Base-by-base conservation (phyloP, 2,329 filamentous ascomycete species). In the Sporothrix globosa region DNA sequence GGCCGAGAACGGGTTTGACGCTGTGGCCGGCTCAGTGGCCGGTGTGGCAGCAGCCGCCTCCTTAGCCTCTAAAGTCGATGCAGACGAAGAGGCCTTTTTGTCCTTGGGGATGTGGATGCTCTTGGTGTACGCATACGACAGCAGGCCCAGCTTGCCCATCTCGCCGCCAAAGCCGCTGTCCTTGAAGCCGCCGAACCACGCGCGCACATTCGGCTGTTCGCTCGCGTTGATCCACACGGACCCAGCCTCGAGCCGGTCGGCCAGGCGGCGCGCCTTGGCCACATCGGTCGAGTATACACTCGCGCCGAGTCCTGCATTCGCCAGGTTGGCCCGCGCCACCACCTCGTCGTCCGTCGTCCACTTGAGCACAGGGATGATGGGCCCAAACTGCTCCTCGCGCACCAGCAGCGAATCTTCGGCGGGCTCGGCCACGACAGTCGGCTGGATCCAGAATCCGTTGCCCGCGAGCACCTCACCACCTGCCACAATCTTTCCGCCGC, bases 321-420 rank as follows among this genome's bases (percentile, higher is more conserved):
- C 79, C 24, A 82, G 79, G 72, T 89, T 90, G 1, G 85, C 87
- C 4, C 86, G 82, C 1, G 76, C 76, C 41, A 91, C 79, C 0
- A 89, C 86, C 21, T 90, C 87, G 5, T 83, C 83, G 72, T 91
- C 88, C 39, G 85, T 82, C 0, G 80, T 80, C 88, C 88, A 92
- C 24, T 83, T 84, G 69, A 90, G 75, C 9, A 91, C 79, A 0
- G 89, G 89, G 1, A 91, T 82, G 44, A 92, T 87, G 0, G 90
- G 90, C 0, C 85, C 84, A 83, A n/a, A 58, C 54, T 58, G 54
- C 30, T 90, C 88, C 74, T 90, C 87, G 41, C 80, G 78, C 11
- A 89, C 86, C 21, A 89, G 81, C 13, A 82, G 78, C 2, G 86
- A 84, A 52, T 84, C 80, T 73, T 88, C 85, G 0, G 85, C 83